A percentile compares a stretch with the other conserved stretches of the same genome.
These are phyloP conservation scores for Pezicula carpinea DNA, from an alignment of 2,329 filamentous ascomycete genomes.

Conservation along the genomic window DNA sequence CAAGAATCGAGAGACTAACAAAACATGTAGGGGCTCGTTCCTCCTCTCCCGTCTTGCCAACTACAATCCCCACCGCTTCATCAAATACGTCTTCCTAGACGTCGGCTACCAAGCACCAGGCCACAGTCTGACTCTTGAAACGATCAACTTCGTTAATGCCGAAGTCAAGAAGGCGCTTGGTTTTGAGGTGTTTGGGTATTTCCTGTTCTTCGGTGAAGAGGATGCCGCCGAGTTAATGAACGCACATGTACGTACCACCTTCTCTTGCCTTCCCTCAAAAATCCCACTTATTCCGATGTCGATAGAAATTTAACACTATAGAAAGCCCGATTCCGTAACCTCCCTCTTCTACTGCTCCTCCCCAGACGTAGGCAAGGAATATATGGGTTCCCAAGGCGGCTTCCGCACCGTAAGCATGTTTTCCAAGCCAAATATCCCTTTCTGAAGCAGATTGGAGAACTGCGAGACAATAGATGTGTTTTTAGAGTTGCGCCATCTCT, in stretches of 20 bases:
- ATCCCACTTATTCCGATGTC: background rate
- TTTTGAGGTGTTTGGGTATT: constrained; percentile 17
- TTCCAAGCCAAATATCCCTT: constrained; percentile 6
- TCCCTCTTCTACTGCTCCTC: constrained; percentile 12
- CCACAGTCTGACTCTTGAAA: background rate
- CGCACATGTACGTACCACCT: constrained; percentile 8
- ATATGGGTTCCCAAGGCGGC: constrained; percentile 15
- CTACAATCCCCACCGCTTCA: constrained; percentile 8
- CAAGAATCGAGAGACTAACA: background rate
- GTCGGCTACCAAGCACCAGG: constrained; percentile 12
- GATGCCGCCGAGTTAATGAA: constrained; percentile 14
- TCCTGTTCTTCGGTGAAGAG: constrained; percentile 17
- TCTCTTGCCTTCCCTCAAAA: background rate
- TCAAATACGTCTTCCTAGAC: constrained; percentile 15
- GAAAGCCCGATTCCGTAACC: constrained; percentile 10
- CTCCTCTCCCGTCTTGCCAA: constrained; percentile 15
- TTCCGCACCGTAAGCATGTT: constrained; percentile 13
- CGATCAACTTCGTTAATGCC: constrained; percentile 9
- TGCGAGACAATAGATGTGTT: no score
- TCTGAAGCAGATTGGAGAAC: constrained; percentile 6
- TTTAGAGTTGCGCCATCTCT: no score
- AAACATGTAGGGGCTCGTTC: constrained; percentile 11
- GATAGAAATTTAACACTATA: background rate
- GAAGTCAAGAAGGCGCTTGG: constrained; percentile 9
- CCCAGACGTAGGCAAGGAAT: constrained; percentile 12